A percentile compares a stretch with the other conserved stretches of the same genome.
These are phyloP conservation scores for Ceratonia siliqua DNA, from an alignment of 306 rosid species.

Conservation along the genomic window DNA sequence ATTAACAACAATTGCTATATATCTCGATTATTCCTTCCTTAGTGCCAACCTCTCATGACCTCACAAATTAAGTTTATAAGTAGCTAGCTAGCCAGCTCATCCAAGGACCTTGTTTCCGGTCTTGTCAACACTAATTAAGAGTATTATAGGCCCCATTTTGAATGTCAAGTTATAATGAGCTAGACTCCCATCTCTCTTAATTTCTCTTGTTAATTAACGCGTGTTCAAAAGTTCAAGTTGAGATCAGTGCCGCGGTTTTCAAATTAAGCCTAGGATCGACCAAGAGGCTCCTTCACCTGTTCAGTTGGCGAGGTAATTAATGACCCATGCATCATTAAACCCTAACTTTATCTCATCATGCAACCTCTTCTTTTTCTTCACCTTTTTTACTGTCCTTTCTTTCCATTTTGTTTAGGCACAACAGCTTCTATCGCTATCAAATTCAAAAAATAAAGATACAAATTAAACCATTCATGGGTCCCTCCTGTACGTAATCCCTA, in stretches of 20 bases:
- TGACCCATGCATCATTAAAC: conserved; percentile 39
- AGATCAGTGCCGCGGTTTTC: conserved; percentile 33
- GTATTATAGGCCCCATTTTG: too few relatives aligned
- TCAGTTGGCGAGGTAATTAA: neutral
- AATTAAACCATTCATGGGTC: too few relatives aligned
- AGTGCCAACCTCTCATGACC: neutral
- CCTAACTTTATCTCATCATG: conserved; percentile 28
- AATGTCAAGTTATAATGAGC: too few relatives aligned
- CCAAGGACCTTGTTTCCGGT: too few relatives aligned
- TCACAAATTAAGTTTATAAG: neutral
- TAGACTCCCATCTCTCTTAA: too few relatives aligned
- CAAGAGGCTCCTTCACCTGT: conserved; percentile 33
- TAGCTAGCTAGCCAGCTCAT: too few relatives aligned
- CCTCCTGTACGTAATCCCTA: neutral
- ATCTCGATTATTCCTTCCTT: neutral
- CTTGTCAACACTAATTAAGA: too few relatives aligned
- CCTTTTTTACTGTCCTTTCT: conserved; percentile 36
- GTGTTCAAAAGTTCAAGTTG: too few relatives aligned
- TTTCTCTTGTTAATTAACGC: too few relatives aligned
- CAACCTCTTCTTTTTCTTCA: neutral
- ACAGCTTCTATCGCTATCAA: conserved; percentile 30
- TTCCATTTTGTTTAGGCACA: conserved; percentile 10
- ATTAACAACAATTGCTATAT: neutral
- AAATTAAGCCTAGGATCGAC: neutral
- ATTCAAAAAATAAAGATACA: conserved; percentile 15